Conservation (phyloP, 78 protist genomes). For the Dictyostelium purpureum region DNA sequence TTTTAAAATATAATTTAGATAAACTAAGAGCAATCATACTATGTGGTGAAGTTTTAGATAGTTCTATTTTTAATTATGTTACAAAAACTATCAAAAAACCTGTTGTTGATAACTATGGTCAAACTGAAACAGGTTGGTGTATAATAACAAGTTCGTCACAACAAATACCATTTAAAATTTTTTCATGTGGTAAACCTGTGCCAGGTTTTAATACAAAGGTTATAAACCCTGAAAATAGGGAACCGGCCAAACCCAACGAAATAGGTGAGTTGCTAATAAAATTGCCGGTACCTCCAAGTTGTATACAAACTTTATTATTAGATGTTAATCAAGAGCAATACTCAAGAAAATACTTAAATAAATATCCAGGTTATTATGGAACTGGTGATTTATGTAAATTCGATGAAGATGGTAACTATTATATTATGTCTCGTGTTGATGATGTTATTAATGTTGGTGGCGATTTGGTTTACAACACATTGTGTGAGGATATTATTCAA, state of each 20-base stretch:
- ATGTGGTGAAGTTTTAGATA: slow-evolving; percentile 79
- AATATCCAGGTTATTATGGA: slow-evolving; percentile 27
- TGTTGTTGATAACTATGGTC: background rate
- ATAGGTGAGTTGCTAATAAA: background rate
- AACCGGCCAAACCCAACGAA: background rate
- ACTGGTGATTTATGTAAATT: slow-evolving; percentile 82
- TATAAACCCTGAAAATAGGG: background rate
- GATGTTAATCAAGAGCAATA: background rate
- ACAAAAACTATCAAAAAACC: too few relatives aligned
- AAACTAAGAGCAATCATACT: slow-evolving; percentile 20
- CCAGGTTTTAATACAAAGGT: background rate
- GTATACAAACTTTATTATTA: background rate
- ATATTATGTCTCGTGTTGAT: slow-evolving; percentile 81
- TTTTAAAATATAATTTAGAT: slow-evolving; percentile 38
- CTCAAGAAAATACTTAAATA: background rate
- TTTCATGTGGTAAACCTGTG: background rate
- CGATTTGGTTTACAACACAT: too few relatives aligned
- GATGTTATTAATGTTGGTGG: too few relatives aligned
- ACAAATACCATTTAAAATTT: background rate
- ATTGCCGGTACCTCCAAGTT: slow-evolving; percentile 83
- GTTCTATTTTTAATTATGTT: slow-evolving; percentile 19
- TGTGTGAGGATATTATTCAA: too few relatives aligned
- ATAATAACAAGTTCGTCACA: background rate
- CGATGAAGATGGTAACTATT: slow-evolving; percentile 50
- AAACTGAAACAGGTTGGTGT: background rate